A percentile compares a stretch with the other conserved stretches of the same genome.
Conservation (phyloP, 176 grass and related monocot genomes). For the Aegilops bicornis region DNA sequence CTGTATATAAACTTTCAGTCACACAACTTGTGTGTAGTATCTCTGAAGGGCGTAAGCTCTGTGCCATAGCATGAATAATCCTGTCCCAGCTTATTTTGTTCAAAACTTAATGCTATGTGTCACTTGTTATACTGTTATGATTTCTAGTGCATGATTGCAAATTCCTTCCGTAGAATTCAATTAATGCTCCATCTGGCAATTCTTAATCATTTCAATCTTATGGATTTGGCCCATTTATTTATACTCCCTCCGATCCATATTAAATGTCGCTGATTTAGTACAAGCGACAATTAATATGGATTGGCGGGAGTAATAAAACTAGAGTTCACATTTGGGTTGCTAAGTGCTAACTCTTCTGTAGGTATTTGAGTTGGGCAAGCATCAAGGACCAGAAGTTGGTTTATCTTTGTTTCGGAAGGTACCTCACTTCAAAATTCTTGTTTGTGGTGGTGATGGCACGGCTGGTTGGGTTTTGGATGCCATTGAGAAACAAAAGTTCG, state of each 20-base stretch:
- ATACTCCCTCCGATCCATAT: no score
- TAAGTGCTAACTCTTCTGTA: slow-evolving; percentile 25
- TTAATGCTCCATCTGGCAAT: not conserved
- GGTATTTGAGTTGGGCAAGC: slow-evolving; percentile 85
- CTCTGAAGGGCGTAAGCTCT: not conserved
- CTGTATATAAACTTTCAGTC: not conserved
- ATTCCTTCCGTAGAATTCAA: not conserved
- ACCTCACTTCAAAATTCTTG: slow-evolving; percentile 80
- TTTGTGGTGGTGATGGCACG: slow-evolving; percentile 92
- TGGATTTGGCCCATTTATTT: not conserved
- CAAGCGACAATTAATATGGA: no score
- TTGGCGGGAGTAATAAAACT: not conserved
- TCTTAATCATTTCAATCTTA: not conserved
- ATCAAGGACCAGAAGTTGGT: slow-evolving; percentile 74
- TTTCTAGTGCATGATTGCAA: not conserved
- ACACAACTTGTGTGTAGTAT: not conserved
- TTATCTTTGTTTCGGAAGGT: slow-evolving; percentile 69
- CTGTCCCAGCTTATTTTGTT: not conserved
- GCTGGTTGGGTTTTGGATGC: slow-evolving; percentile 75
- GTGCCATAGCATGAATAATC: not conserved
- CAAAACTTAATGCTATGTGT: not conserved
- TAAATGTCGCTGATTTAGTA: no score
- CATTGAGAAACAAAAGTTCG: slow-evolving; percentile 88
- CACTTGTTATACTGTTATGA: not conserved
- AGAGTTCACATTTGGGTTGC: not conserved